These are phyloP conservation scores for Candida caryicola DNA, from an alignment of 805 yeast genomes.

Conservation along the genomic window DNA sequence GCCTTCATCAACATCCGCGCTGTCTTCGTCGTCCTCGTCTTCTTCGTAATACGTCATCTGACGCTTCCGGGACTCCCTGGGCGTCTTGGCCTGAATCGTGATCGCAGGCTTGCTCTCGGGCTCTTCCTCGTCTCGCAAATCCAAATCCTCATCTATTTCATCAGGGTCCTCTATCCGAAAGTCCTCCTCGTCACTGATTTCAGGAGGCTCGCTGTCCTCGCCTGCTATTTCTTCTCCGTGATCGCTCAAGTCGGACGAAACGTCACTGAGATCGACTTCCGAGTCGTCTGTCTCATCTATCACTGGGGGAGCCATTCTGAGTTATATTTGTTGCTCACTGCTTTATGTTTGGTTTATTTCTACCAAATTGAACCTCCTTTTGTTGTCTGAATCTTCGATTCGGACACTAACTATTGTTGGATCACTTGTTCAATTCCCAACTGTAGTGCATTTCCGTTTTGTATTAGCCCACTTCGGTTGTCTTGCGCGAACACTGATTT, in stretches of 20 bases:
- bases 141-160: constrained; percentile 37
- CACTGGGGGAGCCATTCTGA: neutral
- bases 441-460: no score
- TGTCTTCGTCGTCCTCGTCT: constrained; percentile 30
- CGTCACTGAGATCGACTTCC: neutral
- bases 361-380: no score
- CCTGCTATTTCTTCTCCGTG: constrained; percentile 21
- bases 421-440: neutral
- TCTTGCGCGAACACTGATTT: no score
- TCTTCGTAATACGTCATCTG: constrained; percentile 37
- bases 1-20: constrained; percentile 15
- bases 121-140: constrained; percentile 27
- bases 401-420: neutral
- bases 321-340: no score
- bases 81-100: constrained; percentile 20
- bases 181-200: constrained; percentile 29
- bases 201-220: constrained; percentile 18
- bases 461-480: neutral
- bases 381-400: neutral
- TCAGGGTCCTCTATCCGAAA: constrained; percentile 35
- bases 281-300: constrained; percentile 1
- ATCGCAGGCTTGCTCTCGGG: constrained; percentile 22
- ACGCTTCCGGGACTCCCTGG: constrained; percentile 33
- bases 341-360: no score
- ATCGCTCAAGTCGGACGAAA: constrained; percentile 13